phyloP scores from a whole-genome alignment of 371 early-diverging fungal genomes.

The Zopfochytrium polystomum region DNA sequence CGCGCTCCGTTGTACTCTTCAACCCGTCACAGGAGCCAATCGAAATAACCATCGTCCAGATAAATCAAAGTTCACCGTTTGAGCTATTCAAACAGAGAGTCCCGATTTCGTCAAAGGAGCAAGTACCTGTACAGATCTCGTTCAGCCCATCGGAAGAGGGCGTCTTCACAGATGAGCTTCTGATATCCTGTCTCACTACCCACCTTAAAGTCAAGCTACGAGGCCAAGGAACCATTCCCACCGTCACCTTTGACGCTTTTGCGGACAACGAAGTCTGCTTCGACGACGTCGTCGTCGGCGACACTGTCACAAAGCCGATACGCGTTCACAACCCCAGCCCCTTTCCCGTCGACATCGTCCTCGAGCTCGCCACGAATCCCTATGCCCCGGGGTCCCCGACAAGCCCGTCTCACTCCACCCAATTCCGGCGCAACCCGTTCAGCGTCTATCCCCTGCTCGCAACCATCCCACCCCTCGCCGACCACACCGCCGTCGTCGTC shows the following conservation, averaged over 20 bases:
- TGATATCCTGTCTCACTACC: background rate
- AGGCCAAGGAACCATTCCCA: background rate
- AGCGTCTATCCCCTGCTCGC: no score
- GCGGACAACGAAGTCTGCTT: background rate
- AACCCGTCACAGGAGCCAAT: conserved; percentile 14
- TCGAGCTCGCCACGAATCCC: no score
- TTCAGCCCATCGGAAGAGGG: background rate
- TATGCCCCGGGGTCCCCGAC: no score
- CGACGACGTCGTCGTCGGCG: background rate
- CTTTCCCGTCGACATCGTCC: no score
- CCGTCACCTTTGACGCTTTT: background rate
- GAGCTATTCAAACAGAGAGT: background rate
- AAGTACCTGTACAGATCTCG: background rate
- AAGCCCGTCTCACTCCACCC: no score
- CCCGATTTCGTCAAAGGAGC: background rate
- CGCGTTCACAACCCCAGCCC: background rate
- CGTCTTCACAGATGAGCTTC: background rate
- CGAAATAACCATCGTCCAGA: no score
- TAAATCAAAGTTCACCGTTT: conserved; percentile 2
- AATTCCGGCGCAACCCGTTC: no score
- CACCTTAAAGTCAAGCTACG: background rate
- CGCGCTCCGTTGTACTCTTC: conserved; percentile 6
- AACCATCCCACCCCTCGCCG: no score
- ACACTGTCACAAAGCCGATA: background rate
- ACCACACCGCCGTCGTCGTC: background rate